phyloP scores from a whole-genome alignment of 2,329 filamentous ascomycete species.

The Didymella keratinophila region DNA sequence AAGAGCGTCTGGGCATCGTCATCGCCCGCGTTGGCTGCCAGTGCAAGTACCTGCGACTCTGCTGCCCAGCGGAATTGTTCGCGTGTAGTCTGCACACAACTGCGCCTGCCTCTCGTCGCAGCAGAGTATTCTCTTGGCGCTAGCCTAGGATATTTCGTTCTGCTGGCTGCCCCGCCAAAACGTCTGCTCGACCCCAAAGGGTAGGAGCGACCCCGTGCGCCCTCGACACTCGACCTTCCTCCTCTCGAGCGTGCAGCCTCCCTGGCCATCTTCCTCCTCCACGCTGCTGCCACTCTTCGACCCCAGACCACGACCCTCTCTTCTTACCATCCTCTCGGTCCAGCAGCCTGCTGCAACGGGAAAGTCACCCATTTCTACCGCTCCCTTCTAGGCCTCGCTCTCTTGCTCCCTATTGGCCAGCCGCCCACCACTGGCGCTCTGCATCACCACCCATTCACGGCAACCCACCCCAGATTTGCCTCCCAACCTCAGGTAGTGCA shows the following conservation, averaged over 20 bases:
- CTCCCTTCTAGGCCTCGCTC: conserved; percentile 19
- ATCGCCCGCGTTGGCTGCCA: conserved; percentile 19
- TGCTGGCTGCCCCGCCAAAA: conserved; percentile 36
- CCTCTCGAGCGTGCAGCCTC: conserved; percentile 19
- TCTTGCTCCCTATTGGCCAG: conserved; percentile 34
- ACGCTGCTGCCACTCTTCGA: conserved; percentile 29
- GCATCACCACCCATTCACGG: conserved; percentile 33
- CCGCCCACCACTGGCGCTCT: conserved; percentile 30
- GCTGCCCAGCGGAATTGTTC: conserved; percentile 11
- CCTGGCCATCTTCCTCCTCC: conserved; percentile 20
- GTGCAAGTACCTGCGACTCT: conserved; percentile 22
- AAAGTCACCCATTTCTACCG: conserved; percentile 14
- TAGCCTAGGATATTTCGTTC: conserved; percentile 23
- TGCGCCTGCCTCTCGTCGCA: conserved; percentile 31
- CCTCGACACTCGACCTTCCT: conserved; percentile 19
- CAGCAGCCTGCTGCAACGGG: conserved; percentile 19
- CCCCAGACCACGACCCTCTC: conserved; percentile 16
- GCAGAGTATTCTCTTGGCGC: conserved; percentile 28
- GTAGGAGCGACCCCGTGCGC: conserved; percentile 30
- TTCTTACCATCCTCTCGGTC: conserved; percentile 18
- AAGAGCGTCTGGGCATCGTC: conserved; percentile 28
- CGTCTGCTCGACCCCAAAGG: conserved; percentile 33
- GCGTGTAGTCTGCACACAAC: conserved; percentile 19
- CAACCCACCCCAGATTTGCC: conserved; percentile 20
- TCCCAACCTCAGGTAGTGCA: conserved; percentile 19